phyloP scores from a whole-genome alignment of 352 stramenopile species.

The Phytophthora cactorum region DNA sequence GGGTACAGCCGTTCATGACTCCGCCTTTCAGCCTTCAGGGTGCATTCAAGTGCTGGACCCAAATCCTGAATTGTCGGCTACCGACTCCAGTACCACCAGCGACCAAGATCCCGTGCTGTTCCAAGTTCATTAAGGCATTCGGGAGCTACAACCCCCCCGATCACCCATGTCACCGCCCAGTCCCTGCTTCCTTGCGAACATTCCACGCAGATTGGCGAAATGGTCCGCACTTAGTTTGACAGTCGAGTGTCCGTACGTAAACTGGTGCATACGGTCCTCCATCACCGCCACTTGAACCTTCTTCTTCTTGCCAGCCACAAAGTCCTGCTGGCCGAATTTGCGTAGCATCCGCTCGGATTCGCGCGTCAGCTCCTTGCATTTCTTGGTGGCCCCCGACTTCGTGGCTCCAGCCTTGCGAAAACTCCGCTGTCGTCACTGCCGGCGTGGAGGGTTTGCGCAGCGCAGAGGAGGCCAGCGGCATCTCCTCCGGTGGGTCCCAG shows the following conservation, averaged over 20 bases:
- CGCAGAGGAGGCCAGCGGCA: constrained; percentile 29
- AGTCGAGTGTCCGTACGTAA: constrained; percentile 70
- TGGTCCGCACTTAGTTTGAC: constrained; percentile 87
- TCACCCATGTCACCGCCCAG: constrained; percentile 8
- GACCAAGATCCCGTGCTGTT: too few species aligned
- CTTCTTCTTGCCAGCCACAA: constrained; percentile 48
- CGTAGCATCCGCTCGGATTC: constrained; percentile 62
- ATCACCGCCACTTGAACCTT: constrained; percentile 47
- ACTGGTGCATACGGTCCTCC: constrained; percentile 46
- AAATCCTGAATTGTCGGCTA: too few species aligned
- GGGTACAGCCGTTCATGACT: too few species aligned
- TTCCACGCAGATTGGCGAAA: constrained; percentile 83
- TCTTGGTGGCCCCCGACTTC: constrained; percentile 62
- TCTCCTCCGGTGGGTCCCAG: constrained; percentile 59
- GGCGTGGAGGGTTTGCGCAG: constrained; percentile 46
- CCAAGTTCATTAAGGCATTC: too few species aligned
- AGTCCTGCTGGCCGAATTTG: constrained; percentile 56
- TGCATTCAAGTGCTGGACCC: too few species aligned
- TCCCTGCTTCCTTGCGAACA: constrained; percentile 72
- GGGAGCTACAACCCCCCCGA: too few species aligned
- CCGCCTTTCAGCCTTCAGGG: too few species aligned
- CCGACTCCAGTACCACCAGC: too few species aligned
- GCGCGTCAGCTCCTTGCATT: constrained; percentile 65
- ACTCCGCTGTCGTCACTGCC: constrained; percentile 74
- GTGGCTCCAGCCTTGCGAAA: constrained; percentile 75